Evolutionary conservation across 768 basidiomycete genomes (phyloP).

Genomic region (Trametes elegans): DNA sequence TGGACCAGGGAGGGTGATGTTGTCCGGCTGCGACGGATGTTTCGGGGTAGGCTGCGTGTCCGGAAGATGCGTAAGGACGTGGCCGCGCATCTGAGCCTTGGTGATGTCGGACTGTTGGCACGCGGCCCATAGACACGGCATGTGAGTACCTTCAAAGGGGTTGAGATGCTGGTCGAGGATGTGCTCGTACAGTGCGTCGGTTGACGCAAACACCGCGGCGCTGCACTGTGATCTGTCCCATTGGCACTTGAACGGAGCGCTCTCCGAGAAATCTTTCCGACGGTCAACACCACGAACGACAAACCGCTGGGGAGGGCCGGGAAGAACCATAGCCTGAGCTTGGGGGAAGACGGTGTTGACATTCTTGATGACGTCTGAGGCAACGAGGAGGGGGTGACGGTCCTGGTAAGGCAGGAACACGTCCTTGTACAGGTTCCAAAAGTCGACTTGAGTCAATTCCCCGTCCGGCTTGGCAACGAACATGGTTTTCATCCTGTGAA

Average conservation of each 20-base stretch:
- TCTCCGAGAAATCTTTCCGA: conserved; percentile 53
- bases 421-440: conserved; percentile 93
- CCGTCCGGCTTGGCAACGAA: conserved; percentile 74
- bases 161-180: conserved; percentile 54
- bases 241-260: conserved; percentile 69
- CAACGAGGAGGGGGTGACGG: conserved; percentile 63
- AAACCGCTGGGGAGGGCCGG: conserved; percentile 70
- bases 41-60: conserved; percentile 51
- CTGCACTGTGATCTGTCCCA: conserved; percentile 69
- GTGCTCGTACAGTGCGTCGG: conserved; percentile 74
- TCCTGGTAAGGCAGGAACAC: conserved; percentile 65
- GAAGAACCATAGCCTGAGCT: conserved; percentile 84
- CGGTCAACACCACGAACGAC: conserved; percentile 85
- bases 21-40: conserved; percentile 71
- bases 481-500: conserved; percentile 79
- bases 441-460: conserved; percentile 89
- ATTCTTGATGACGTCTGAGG: conserved; percentile 94
- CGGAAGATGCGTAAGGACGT: conserved; percentile 77
- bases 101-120: conserved; percentile 51
- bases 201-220: conserved; percentile 44
- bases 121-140: conserved; percentile 69
- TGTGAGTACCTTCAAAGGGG: conserved; percentile 41
- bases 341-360: conserved; percentile 82
- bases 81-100: conserved; percentile 55
- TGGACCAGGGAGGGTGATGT: conserved; percentile 61